A percentile compares a stretch with the other conserved stretches of the same genome.
Evolutionary conservation across 2,329 filamentous ascomycete genomes (phyloP).

Genomic region (Parastagonospora avenae): DNA sequence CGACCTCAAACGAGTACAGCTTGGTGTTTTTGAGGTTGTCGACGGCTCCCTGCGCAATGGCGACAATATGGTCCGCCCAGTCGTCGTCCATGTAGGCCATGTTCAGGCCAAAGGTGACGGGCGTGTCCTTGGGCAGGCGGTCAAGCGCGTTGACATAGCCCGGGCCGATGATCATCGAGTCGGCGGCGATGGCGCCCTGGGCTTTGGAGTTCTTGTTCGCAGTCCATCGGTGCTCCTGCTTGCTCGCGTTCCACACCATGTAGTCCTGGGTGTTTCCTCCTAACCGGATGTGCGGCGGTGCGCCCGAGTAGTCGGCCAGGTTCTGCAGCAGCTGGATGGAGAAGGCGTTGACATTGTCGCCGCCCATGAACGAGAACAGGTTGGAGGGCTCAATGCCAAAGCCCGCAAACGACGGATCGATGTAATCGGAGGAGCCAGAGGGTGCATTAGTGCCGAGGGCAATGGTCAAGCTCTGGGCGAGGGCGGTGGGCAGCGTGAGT

Average conservation of each 20-base stretch:
- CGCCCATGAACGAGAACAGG: conserved; percentile 58
- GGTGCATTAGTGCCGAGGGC: conserved; percentile 36
- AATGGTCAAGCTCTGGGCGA: conserved; percentile 41
- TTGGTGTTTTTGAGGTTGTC: conserved; percentile 46
- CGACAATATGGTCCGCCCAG: conserved; percentile 51
- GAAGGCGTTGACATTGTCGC: conserved; percentile 49
- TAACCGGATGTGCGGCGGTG: conserved; percentile 55
- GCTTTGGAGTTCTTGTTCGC: conserved; percentile 48
- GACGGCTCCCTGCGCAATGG: conserved; percentile 48
- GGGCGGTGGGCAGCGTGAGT: conserved; percentile 20
- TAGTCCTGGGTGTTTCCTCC: conserved; percentile 60
- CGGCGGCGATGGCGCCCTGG: conserved; percentile 49
- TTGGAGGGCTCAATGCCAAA: conserved; percentile 61
- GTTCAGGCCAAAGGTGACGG: conserved; percentile 58
- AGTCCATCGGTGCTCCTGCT: conserved; percentile 45
- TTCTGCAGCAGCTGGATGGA: conserved; percentile 57
- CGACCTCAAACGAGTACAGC: conserved; percentile 51
- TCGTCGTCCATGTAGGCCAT: conserved; percentile 54
- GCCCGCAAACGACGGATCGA: conserved; percentile 55
- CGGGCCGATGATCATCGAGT: conserved; percentile 55
- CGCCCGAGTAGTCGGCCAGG: conserved; percentile 55
- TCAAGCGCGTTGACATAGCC: conserved; percentile 55
- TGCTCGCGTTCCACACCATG: conserved; percentile 51
- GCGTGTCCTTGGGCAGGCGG: conserved; percentile 56
- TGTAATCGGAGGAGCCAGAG: conserved; percentile 36